These are phyloP conservation scores for Metarhizium anisopliae DNA, from an alignment of 2,329 filamentous ascomycete genomes.

Conservation along the genomic window DNA sequence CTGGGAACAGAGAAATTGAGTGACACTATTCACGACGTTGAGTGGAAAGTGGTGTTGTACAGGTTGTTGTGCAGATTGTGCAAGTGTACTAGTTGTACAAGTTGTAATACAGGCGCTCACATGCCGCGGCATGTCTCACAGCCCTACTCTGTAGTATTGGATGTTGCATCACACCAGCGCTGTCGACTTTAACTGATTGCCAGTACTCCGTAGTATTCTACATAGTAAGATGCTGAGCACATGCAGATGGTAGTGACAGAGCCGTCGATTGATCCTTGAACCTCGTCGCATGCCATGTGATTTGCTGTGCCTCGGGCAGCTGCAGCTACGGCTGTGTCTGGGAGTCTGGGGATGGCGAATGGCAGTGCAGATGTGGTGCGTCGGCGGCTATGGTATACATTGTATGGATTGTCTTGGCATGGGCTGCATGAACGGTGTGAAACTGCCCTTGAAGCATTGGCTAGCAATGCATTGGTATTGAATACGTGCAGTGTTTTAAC, in stretches of 20 bases:
- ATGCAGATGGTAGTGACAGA: not conserved
- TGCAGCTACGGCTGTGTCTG: not conserved
- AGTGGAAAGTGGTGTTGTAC: not conserved
- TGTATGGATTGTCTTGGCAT: no score
- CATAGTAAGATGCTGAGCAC: no score
- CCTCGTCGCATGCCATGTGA: constrained; percentile 1
- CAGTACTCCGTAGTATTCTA: no score
- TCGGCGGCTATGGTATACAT: no score
- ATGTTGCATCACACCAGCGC: no score
- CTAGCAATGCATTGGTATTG: no score
- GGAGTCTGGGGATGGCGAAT: constrained; percentile 20
- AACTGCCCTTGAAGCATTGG: no score
- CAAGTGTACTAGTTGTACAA: no score
- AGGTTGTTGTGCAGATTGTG: not conserved
- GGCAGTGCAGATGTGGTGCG: constrained; percentile 18
- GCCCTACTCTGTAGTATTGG: not conserved
- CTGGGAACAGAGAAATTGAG: not conserved
- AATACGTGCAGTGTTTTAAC: no score
- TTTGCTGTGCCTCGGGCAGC: constrained; percentile 8
- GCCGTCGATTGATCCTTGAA: not conserved
- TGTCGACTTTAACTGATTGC: not conserved
- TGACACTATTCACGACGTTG: not conserved
- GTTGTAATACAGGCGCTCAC: not conserved
- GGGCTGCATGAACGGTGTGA: no score
- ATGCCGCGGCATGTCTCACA: not conserved